Percentiles rank a stretch among this genome's conserved stretches.
Conservation (phyloP, 2,329 filamentous ascomycete genomes). For the Endothia cerciana region DNA sequence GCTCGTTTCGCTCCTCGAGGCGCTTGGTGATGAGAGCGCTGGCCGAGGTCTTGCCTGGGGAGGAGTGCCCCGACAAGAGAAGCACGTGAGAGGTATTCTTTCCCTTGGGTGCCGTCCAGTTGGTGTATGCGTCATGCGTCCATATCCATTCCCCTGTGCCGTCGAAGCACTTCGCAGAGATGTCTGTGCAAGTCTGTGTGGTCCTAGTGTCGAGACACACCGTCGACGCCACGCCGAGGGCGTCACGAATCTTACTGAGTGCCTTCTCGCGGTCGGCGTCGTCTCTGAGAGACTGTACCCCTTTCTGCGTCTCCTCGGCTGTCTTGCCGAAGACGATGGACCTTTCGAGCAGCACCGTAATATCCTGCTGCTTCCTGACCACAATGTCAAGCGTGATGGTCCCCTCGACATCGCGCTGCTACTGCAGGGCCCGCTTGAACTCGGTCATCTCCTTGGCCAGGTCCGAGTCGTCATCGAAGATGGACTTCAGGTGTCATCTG, state of each 20-base stretch:
- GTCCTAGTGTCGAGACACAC: conserved; percentile 33
- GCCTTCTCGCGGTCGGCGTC: conserved; percentile 31
- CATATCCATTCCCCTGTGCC: conserved; percentile 20
- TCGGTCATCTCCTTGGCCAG: conserved; percentile 31
- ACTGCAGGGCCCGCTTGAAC: conserved; percentile 31
- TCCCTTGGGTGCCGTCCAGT: conserved; percentile 17
- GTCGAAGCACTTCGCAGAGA: conserved; percentile 25
- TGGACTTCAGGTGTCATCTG: not conserved
- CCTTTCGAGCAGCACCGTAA: conserved; percentile 3
- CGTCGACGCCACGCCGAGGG: conserved; percentile 27
- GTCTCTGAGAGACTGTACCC: conserved; percentile 30
- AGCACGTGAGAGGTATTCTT: conserved; percentile 31
- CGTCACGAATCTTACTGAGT: conserved; percentile 32
- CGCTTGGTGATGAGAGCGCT: conserved; percentile 33
- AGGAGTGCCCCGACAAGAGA: conserved; percentile 31
- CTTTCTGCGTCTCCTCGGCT: conserved; percentile 30
- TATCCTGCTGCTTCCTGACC: not conserved
- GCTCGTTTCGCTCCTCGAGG: conserved; percentile 34
- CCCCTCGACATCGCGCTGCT: conserved; percentile 33
- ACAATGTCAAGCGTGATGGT: conserved; percentile 31
- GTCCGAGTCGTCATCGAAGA: conserved; percentile 33
- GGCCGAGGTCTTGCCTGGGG: conserved; percentile 34
- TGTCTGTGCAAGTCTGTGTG: conserved; percentile 33
- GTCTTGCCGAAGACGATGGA: conserved; percentile 28
- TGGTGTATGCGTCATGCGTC: not conserved